Evolutionary conservation across 441 rosid species (phyloP).

Genomic region (Pelargonium fulgidum): DNA sequence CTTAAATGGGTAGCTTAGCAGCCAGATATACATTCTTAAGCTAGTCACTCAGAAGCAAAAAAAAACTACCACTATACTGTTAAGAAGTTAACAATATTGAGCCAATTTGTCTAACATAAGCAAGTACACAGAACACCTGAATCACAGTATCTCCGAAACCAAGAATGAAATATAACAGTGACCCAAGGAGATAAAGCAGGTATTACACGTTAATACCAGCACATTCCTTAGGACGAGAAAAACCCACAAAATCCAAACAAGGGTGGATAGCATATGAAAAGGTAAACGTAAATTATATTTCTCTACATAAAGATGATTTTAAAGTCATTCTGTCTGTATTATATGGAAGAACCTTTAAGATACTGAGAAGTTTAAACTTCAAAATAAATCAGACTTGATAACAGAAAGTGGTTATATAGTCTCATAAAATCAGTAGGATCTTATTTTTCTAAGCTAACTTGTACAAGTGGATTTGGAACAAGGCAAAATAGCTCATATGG

Average conservation of each 20-base stretch:
- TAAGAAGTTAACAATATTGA: neutral
- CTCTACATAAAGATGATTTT: neutral
- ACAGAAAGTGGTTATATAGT: neutral
- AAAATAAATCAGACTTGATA: neutral
- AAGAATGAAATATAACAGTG: too few species aligned
- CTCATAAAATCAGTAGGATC: neutral
- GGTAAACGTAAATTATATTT: neutral
- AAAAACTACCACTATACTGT: neutral
- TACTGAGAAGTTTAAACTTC: neutral
- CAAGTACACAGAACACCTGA: neutral
- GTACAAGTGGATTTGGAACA: neutral
- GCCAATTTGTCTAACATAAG: neutral
- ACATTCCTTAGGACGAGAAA: neutral
- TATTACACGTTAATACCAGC: neutral
- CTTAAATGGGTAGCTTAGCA: too few species aligned
- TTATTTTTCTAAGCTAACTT: neutral
- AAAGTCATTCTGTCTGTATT: neutral
- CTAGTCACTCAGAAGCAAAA: neutral
- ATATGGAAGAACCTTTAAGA: neutral
- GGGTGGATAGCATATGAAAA: neutral
- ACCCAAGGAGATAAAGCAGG: neutral
- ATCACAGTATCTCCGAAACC: too few species aligned
- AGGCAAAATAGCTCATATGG: neutral
- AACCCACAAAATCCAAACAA: neutral
- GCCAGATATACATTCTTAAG: neutral